Base-by-base conservation (phyloP, 1,284 basidiomycete genomes). In the Thelephora terrestris region DNA sequence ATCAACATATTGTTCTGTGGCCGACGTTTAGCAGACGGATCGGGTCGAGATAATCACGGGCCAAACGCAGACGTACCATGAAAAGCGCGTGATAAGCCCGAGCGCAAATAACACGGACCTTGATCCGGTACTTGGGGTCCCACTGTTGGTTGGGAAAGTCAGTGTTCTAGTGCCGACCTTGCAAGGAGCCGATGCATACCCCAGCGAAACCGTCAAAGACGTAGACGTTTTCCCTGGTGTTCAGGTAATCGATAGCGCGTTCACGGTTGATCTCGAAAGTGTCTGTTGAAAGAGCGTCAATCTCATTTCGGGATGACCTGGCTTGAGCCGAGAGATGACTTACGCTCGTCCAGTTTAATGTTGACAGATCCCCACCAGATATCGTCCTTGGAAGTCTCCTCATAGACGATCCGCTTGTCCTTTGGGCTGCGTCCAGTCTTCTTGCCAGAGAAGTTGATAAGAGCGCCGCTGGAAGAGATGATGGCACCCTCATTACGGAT, bases 321-420 rank as follows among this genome's bases (percentile, higher is more conserved):
- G 18, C 5, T 42, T 5, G 39, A 17, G 17, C 32, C n/a, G 38
- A 40, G 17, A 43, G 20, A n/a, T 20, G 5, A 17, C 88, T 61
- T 64, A 91, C 89, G 86, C 61, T 90, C 90, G 64, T 97, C 95
- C 85, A 98, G 89, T 78, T 96, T 96, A 74, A 99, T 99, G 76
- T 99, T 99, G 61, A 99, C 94, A 47, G 91, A 89, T 42, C 96
- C 95, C 96, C 96, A 99, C 95, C 96, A 99, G 67, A 99, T 88
- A 57, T 98, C 84, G 65, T 98, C 93, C 69, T 93, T 97, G 71
- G 85, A 90, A 50, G 91, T 89, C 62, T 99, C 95, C 68, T 99
- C 95, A 66, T 79, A 98, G 64, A 99, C 96, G 61, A 99, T 98
- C 60, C 96, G 92, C 82, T 99, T 99, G 82, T 99, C 96, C 70